Evolutionary conservation across 2,329 filamentous ascomycete genomes (phyloP), one percentile per base, ranked within the genome.

Genomic region (Fusarium austroafricanum): DNA sequence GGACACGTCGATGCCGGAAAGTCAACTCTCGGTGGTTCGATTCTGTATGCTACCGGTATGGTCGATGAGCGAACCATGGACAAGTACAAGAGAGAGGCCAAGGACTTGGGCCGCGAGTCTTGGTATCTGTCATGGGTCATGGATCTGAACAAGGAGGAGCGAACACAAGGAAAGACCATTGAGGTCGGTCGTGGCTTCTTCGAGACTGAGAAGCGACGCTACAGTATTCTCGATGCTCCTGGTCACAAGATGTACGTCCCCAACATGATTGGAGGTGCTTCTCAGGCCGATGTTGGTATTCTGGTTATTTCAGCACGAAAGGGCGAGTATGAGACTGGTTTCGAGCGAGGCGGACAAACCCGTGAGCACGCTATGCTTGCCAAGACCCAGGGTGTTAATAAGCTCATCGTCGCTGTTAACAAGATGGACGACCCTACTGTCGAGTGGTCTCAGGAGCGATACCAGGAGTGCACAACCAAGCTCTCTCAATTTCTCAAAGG

Each of bases 41-140:
- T 99, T 67, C 85, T 99, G 15, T 97, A 96, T 79, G 89, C 89
- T 52, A 97, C 95, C 7, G 96, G 96, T 63, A 99, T 98, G 96
- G 96, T 99, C n/a, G 96, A 99, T 76, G 94, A 99, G 81, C 89
- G 96, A 78, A 99, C 96, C 35, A 89, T 99, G 86, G 96, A 99
- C 54, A 99, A 99, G 82, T 97, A 97, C 85, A 97, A 95, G 87
- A 89, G 89, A 73, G 96, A 99, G 75, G 95, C 96, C 50, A 98
- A 97, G 84, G 96, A 98, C 12, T 87, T 96, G 69, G 96, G 96
- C 53, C 92, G 94, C 83, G 96, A 98, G 83, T 97, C 95, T 5
- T 99, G 96, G 96, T 99, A 98, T 79, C 87, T 99, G 21, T 99
- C 96, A 42, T 99, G 96, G 96, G 96, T 94, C 65, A 87, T 99